Conservation (phyloP, 495 filamentous ascomycete species). For the Podospora comata region DNA sequence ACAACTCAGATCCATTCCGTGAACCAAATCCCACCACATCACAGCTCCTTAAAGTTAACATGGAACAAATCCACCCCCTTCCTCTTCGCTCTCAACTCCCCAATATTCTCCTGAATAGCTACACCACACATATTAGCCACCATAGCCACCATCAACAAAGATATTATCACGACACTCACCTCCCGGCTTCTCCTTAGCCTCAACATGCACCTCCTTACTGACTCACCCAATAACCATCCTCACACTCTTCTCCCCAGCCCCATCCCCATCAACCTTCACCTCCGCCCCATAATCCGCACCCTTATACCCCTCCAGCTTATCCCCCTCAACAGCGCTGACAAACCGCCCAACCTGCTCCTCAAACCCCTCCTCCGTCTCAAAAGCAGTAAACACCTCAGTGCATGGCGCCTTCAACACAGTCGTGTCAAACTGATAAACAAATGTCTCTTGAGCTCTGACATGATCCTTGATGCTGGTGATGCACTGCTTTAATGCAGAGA, state of each 20-base stretch:
- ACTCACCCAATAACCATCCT: conserved; percentile 19
- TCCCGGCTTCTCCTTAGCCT: conserved; percentile 12
- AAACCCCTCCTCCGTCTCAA: conserved; percentile 22
- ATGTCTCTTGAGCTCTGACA: conserved; percentile 4
- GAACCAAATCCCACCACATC: neutral
- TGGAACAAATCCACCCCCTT: conserved; percentile 24
- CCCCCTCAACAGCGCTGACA: conserved; percentile 6
- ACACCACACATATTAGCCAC: too few species aligned
- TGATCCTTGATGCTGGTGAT: neutral
- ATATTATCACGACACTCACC: too few species aligned
- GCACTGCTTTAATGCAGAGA: conserved; percentile 5
- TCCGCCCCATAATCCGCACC: conserved; percentile 11
- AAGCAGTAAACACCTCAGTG: conserved; percentile 25
- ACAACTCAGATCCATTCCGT: neutral
- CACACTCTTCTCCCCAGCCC: conserved; percentile 1
- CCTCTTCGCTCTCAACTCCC: conserved; percentile 15
- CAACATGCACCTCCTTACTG: conserved; percentile 15
- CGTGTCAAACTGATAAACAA: neutral
- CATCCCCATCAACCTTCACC: neutral
- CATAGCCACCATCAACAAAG: too few species aligned
- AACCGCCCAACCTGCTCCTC: conserved; percentile 19
- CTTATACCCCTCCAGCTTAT: conserved; percentile 13
- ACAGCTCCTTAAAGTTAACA: conserved; percentile 20
- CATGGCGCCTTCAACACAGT: conserved; percentile 15
- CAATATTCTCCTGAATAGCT: conserved; percentile 21